Evolutionary conservation across 2,329 filamentous ascomycete genomes (phyloP).

Genomic region (Pseudogymnoascus sp.): DNA sequence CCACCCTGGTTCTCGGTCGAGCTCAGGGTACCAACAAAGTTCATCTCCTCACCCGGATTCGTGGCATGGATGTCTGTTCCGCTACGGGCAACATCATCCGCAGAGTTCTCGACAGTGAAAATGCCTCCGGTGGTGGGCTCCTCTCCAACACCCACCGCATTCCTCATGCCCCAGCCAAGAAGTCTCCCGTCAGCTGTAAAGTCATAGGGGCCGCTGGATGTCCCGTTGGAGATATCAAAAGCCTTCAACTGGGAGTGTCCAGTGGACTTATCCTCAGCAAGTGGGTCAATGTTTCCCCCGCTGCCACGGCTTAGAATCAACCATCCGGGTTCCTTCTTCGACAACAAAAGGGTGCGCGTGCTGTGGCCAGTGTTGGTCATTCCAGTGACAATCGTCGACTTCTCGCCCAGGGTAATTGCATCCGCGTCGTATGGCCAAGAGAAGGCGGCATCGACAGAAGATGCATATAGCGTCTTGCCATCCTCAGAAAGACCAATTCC

Average conservation of each 20-base stretch:
- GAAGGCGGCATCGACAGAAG: slow-evolving; percentile 51
- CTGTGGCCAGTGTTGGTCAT: slow-evolving; percentile 58
- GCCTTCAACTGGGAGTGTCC: slow-evolving; percentile 63
- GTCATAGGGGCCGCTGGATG: slow-evolving; percentile 31
- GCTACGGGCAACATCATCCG: slow-evolving; percentile 53
- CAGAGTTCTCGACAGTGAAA: slow-evolving; percentile 63
- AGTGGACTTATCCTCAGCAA: slow-evolving; percentile 42
- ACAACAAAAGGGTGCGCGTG: slow-evolving; percentile 60
- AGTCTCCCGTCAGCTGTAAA: slow-evolving; percentile 43
- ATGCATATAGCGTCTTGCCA: slow-evolving; percentile 49
- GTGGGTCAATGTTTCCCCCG: slow-evolving; percentile 52
- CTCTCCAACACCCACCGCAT: slow-evolving; percentile 65
- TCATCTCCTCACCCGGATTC: slow-evolving; percentile 69
- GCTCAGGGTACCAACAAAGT: slow-evolving; percentile 57
- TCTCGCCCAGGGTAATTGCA: slow-evolving; percentile 38
- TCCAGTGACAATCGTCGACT: slow-evolving; percentile 49
- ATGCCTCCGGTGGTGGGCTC: slow-evolving; percentile 46
- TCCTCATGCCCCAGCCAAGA: slow-evolving; percentile 63
- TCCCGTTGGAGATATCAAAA: slow-evolving; percentile 40
- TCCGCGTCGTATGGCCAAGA: slow-evolving; percentile 58
- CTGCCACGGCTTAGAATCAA: slow-evolving; percentile 62
- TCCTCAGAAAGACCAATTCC: slow-evolving; percentile 47
- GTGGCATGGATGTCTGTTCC: slow-evolving; percentile 56
- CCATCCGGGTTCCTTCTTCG: slow-evolving; percentile 44
- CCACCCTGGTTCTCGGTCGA: slow-evolving; percentile 30